A percentile compares a stretch with the other conserved stretches of the same genome.
phyloP scores from a whole-genome alignment of 2,329 filamentous ascomycete genomes.

The Cercospora nicotianae region DNA sequence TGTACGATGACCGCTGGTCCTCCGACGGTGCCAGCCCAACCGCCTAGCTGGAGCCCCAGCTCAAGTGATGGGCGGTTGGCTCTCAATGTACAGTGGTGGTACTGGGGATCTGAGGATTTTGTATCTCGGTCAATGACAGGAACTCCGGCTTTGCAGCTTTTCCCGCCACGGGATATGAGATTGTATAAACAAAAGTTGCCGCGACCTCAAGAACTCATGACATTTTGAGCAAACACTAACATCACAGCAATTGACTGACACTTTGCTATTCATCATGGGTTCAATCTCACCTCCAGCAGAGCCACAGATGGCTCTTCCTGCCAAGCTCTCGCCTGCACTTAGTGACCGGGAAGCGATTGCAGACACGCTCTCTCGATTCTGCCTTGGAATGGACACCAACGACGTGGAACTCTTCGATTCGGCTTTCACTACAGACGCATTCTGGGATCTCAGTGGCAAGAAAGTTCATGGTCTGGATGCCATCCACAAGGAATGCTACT shows the following conservation, averaged over 20 bases:
- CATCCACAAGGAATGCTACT: conserved; percentile 26
- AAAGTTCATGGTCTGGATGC: conserved; percentile 27
- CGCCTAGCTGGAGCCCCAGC: background rate
- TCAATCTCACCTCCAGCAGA: background rate
- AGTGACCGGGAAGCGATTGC: conserved; percentile 35
- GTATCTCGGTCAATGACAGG: background rate
- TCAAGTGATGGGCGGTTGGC: background rate
- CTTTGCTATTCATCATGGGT: background rate
- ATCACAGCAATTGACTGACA: background rate
- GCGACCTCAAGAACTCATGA: background rate
- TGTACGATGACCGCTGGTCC: background rate
- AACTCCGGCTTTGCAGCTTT: background rate
- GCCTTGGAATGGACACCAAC: conserved; percentile 33
- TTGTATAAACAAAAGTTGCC: background rate
- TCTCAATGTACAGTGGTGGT: background rate
- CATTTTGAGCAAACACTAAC: background rate
- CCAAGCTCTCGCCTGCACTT: conserved; percentile 17
- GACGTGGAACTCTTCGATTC: conserved; percentile 36
- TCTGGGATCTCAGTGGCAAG: conserved; percentile 27
- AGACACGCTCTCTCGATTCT: conserved; percentile 35
- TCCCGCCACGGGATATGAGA: background rate
- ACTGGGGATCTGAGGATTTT: background rate
- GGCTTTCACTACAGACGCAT: conserved; percentile 29
- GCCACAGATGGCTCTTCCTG: background rate
- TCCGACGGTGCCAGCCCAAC: background rate